Conservation (phyloP, 176 grass and related monocot genomes). For the Juncus inflexus region DNA sequence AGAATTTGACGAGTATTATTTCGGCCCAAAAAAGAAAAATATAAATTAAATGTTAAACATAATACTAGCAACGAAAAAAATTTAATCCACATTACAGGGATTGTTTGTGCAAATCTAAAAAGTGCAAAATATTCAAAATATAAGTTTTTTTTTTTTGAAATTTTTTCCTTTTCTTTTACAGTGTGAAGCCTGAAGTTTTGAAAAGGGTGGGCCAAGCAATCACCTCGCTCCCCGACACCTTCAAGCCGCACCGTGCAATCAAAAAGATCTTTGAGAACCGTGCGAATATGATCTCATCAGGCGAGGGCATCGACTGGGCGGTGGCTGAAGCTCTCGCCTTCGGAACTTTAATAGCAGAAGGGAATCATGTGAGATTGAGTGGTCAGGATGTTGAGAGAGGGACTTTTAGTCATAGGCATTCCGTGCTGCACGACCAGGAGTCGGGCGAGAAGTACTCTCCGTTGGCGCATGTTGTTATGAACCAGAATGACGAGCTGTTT, state of each 20-base stretch:
- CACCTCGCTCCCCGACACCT: constrained; percentile 73
- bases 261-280: constrained; percentile 90
- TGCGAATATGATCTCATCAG: constrained; percentile 71
- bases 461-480: constrained; percentile 38
- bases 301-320: constrained; percentile 94
- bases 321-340: constrained; percentile 87
- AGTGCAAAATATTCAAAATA: no score
- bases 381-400: constrained; percentile 97
- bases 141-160: background rate
- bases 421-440: constrained; percentile 84
- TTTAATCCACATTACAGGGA: no score
- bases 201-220: constrained; percentile 88
- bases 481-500: constrained; percentile 49
- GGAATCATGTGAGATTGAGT: constrained; percentile 92
- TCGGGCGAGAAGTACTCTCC: constrained; percentile 64
- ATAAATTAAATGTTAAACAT: no score
- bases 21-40: no score
- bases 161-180: constrained; percentile 28
- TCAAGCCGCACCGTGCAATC: constrained; percentile 92
- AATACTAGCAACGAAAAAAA: no score
- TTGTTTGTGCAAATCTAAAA: background rate
- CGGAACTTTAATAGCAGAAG: constrained; percentile 87
- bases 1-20: no score
- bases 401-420: constrained; percentile 92
- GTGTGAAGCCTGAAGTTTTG: constrained; percentile 87